Evolutionary conservation across 352 stramenopile genomes (phyloP), one percentile per base, ranked within the genome.

Genomic region (Pythium plurisporium): DNA sequence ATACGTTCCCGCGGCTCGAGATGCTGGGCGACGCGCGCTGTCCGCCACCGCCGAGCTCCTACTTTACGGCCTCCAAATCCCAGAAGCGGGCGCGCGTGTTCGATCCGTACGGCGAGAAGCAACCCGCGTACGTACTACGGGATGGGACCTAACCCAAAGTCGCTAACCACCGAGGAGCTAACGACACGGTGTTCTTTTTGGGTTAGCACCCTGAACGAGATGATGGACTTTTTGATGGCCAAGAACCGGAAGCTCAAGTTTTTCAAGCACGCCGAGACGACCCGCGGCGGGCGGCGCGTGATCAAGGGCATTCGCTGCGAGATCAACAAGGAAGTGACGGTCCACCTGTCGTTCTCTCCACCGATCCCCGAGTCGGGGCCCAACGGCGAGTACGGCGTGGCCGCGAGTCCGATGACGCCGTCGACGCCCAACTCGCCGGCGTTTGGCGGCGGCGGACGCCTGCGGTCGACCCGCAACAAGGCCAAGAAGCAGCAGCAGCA

Each of bases 161-260:
- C 36, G 11, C 46, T 33, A 27, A 20, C 30, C 30, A 30, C 22
- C 19, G 7, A 45, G 15, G 36, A 45, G 33, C 45, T 45, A 55
- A 31, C 47, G 23, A 23, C 20, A 43, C 6, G 38, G 9, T 56
- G 14, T 44, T 17, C 7, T 8, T 23, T 19, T 1, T 31, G 25
- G 10, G 10, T 12, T 41, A 83, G 74, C 27, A 92, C 79, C 20
- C 70, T 94, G 38, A 90, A 89, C 44, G 82, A 94, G 52, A 94
- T 94, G 84, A 92, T 94, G 84, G 84, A 94, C 61, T 94, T 78
- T 57, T 86, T 94, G 74, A 91, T 91, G 78, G 78, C 76, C 50
- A 90, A 89, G 55, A 94, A 91, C 56, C 81, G 82, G 55, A 91
- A 91, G 52, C 79, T 91, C 68, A 92, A 92, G 68, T 94, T 94